phyloP scores from a whole-genome alignment of 495 filamentous ascomycete genomes.

The Podospora pseudoanserina region DNA sequence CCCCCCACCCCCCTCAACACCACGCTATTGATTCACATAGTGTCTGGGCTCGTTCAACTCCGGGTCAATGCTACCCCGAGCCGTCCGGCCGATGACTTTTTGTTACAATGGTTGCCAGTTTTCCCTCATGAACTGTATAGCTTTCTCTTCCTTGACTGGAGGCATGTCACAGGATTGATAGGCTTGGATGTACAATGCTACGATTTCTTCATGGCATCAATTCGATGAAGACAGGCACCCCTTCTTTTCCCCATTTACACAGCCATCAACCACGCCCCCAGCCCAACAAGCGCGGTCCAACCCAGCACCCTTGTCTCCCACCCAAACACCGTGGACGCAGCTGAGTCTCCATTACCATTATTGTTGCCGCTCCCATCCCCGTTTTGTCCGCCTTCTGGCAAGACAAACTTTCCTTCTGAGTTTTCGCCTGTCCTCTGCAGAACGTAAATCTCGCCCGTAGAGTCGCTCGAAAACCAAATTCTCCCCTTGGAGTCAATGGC shows the following conservation, averaged over 20 bases:
- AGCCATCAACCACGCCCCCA: conserved; percentile 6
- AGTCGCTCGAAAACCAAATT: conserved; percentile 48
- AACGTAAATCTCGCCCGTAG: conserved; percentile 53
- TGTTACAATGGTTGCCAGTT: no score
- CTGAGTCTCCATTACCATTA: conserved; percentile 11
- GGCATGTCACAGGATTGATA: no score
- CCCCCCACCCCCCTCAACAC: no score
- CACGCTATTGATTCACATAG: no score
- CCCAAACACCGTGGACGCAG: conserved; percentile 2
- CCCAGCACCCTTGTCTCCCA: neutral
- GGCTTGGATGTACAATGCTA: no score
- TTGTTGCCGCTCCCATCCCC: neutral
- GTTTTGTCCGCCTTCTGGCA: neutral
- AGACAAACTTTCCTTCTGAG: conserved; percentile 11
- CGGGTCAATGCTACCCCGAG: no score
- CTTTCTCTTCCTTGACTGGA: no score
- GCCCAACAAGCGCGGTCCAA: conserved; percentile 3
- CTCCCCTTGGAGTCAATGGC: conserved; percentile 43
- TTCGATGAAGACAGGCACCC: neutral
- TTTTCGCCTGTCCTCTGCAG: conserved; percentile 22
- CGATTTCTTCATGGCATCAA: neutral
- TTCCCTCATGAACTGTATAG: no score
- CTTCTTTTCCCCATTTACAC: neutral
- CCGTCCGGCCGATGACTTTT: no score
- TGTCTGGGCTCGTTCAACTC: no score